A percentile compares a stretch with the other conserved stretches of the same genome.
phyloP scores from a whole-genome alignment of 305 asterid species.

The Euphrasia arctica region DNA sequence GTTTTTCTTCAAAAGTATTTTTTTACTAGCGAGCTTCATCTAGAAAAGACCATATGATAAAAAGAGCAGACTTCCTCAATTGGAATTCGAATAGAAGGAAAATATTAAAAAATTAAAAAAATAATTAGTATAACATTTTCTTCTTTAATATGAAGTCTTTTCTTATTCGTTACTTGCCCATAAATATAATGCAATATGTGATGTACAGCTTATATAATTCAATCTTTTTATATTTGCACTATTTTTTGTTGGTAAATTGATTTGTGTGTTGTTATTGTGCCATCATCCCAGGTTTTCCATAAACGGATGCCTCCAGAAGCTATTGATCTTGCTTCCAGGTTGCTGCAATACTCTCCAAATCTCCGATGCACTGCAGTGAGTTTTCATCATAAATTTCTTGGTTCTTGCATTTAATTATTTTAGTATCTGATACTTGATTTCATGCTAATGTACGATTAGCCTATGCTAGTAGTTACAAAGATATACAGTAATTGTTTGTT shows the following conservation, averaged over 20 bases:
- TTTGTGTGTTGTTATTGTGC: background rate
- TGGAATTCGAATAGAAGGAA: no score
- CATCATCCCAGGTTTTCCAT: slow-evolving; percentile 67
- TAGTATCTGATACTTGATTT: slow-evolving; percentile 8
- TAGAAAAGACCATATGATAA: background rate
- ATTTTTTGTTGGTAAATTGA: background rate
- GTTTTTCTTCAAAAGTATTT: background rate
- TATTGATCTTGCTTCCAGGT: slow-evolving; percentile 90
- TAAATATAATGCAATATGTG: background rate
- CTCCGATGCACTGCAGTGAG: slow-evolving; percentile 96
- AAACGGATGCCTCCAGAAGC: slow-evolving; percentile 99
- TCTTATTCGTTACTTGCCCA: background rate
- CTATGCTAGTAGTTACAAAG: background rate
- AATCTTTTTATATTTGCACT: background rate
- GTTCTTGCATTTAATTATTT: background rate
- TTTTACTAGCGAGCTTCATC: no score
- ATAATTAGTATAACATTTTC: no score
- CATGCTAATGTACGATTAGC: background rate
- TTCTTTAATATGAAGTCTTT: background rate
- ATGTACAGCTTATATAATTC: background rate
- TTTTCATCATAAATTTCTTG: slow-evolving; percentile 27
- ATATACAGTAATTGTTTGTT: background rate
- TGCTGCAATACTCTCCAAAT: slow-evolving; percentile 94
- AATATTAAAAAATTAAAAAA: no score
- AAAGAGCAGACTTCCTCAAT: background rate